Evolutionary conservation across 2,329 filamentous ascomycete genomes (phyloP), one percentile per base, ranked within the genome.

Genomic region (Pyricularia pennisetigena): DNA sequence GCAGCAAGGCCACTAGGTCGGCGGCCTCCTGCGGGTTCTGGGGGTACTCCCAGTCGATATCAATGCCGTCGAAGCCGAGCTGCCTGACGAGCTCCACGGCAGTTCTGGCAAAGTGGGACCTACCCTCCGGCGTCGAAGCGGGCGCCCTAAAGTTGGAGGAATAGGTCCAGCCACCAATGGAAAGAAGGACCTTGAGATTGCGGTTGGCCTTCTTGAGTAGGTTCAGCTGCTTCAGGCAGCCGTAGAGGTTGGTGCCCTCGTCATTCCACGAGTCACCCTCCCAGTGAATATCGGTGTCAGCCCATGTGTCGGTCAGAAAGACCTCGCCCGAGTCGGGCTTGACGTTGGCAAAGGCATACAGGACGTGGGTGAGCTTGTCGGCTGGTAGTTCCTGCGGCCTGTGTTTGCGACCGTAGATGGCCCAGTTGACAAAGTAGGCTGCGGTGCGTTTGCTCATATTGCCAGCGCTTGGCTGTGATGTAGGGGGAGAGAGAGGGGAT

Each of bases 81-180:
- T 95, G 87, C 76, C 91, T 90, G 73, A 98, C 82, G 49, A 97
- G 80, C 26, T 88, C 83, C 0, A 97, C 90, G 41, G 91, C 89
- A 30, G 86, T 87, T 66, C 84, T 81, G 9, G 93, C 94, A 78
- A 97, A 97, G 0, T 76, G 84, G 32, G 83, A 81, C 8, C 93
- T 86, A 9, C 93, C 92, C 28, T 85, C 78, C 0, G 86, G 82
- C 0, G 90, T 93, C 61, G 90, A 90, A 0, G 90, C 90, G 0
- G 93, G 90, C 30, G 79, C 80, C n/a, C 86, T 84, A 78, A 97
- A 96, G 80, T 97, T 95, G 77, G 86, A 82, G 71, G 90, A 92
- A 78, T 97, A 97, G 0, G 93, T 97, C 93, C 93, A 97, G 66
- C 94, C 94, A 70, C 94, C 94, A 70, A 97, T 92, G 68, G 90